These are phyloP conservation scores for Agrostemma githago DNA, from an alignment of 148 eudicot species.

Conservation along the genomic window DNA sequence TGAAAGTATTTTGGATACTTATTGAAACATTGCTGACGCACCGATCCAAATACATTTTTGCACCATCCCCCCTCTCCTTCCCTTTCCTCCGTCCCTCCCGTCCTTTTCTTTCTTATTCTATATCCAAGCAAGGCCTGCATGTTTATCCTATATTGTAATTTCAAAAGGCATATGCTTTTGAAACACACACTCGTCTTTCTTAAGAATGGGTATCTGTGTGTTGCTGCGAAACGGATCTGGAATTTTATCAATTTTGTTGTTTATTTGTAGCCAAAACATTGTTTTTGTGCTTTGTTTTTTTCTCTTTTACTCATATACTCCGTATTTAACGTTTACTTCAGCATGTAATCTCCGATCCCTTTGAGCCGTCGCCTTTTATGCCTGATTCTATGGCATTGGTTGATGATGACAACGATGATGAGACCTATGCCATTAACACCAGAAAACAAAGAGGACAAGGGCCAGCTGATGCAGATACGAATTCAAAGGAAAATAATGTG, in stretches of 20 bases:
- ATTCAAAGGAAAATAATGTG: conserved; percentile 77
- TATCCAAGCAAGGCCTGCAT: background rate
- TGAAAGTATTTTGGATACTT: background rate
- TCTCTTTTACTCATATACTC: background rate
- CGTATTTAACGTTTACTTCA: conserved; percentile 18
- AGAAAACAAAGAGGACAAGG: conserved; percentile 45
- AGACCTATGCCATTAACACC: conserved; percentile 38
- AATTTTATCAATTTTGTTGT: background rate
- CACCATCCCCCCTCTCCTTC: background rate
- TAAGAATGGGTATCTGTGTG: background rate
- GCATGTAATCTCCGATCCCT: conserved; percentile 90
- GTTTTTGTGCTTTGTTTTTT: background rate
- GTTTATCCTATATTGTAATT: background rate
- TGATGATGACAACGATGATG: conserved; percentile 50
- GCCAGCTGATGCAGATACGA: conserved; percentile 47
- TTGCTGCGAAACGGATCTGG: background rate
- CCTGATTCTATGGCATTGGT: conserved; percentile 50
- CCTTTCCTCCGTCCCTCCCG: no score
- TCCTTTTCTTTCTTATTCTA: background rate
- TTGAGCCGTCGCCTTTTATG: conserved; percentile 86
- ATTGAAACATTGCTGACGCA: background rate
- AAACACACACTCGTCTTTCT: background rate
- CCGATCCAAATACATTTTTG: background rate
- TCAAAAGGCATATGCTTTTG: no score
- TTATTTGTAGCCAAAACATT: background rate